Evolutionary conservation across 1,284 basidiomycete genomes (phyloP), one percentile per base, ranked within the genome.

Genomic region (Trichosporon sp.): DNA sequence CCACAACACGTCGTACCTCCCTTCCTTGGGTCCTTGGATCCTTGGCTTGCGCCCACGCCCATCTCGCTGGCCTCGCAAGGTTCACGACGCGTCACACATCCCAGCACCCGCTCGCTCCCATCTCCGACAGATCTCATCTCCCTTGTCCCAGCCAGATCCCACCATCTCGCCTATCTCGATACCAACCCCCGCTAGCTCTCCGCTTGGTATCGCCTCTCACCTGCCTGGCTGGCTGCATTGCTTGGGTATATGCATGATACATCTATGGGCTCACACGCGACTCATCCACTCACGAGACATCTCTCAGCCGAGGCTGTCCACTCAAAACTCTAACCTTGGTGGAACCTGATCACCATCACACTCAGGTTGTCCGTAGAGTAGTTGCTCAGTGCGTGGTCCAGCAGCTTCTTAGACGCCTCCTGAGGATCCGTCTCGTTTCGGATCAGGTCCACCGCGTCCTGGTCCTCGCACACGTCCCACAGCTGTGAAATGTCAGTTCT

Each of bases 401-500:
- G 86, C 21, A 99, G 86, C 67, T 86, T 86, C 70, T 89, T 85
- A 72, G 91, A 91, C 2, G 96, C 95, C 72, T 88, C 87, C 80
- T 96, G 93, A 3, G 96, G 89, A 78, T 98, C 92, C 38, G 86
- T 81, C 23, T 90, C 85, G 32, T 88, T 85, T 62, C 89, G 89
- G 66, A 98, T 88, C 64, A 97, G 87, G 68, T 98, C 91, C 42
- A 97, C 90, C 0, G 95, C 96, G 64, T 88, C 88, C 83, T 99
- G 95, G 82, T 99, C 97, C 66, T 90, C 90, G 65, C 90, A 88
- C 9, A 99, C 93, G 81, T 99, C 97, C 97, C 97, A 99, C 0
- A 99, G 87, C 95, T 98, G 77, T n/a, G 65, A 67, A 62, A 27
- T 12, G 47, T 51, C 27, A 9, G 3, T 64, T 70, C 34, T 51